Percentiles rank a stretch among this genome's conserved stretches.
These are phyloP conservation scores for Penicillium taxi DNA, from an alignment of 495 filamentous ascomycete species.

Conservation along the genomic window DNA sequence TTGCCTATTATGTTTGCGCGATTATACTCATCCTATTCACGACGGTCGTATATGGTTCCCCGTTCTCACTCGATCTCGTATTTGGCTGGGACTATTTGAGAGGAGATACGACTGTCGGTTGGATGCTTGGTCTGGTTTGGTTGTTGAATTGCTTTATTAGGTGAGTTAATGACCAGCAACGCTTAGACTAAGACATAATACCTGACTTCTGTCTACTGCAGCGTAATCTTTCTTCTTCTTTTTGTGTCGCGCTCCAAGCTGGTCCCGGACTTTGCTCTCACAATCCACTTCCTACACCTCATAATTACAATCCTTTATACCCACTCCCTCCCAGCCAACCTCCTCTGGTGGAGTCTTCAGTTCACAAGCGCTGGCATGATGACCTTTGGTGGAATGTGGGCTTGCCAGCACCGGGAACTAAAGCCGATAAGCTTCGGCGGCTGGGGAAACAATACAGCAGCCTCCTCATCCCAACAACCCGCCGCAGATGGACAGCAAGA, in stretches of 20 bases:
- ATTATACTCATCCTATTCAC: slow-evolving; percentile 81
- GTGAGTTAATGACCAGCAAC: slow-evolving; percentile 53
- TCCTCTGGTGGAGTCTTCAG: slow-evolving; percentile 86
- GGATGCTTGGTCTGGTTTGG: slow-evolving; percentile 86
- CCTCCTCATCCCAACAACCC: slow-evolving; percentile 17
- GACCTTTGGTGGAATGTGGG: slow-evolving; percentile 73
- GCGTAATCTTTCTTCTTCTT: slow-evolving; percentile 65
- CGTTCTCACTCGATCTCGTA: slow-evolving; percentile 62
- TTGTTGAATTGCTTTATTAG: slow-evolving; percentile 66
- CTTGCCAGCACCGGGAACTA: slow-evolving; percentile 82
- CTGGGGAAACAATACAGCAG: slow-evolving; percentile 22
- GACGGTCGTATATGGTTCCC: slow-evolving; percentile 67
- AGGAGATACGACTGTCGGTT: slow-evolving; percentile 86
- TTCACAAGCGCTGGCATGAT: slow-evolving; percentile 58
- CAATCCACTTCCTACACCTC: slow-evolving; percentile 82
- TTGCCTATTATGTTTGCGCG: slow-evolving; percentile 69
- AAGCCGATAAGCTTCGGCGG: slow-evolving; percentile 83
- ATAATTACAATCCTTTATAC: slow-evolving; percentile 69
- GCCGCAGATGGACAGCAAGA: slow-evolving; percentile 20
- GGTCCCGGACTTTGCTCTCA: slow-evolving; percentile 87
- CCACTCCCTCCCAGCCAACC: slow-evolving; percentile 58
- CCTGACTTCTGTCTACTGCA: slow-evolving; percentile 4
- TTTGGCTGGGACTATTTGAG: slow-evolving; percentile 75
- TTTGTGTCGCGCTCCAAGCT: slow-evolving; percentile 83
- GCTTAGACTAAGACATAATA: background rate